A percentile compares a stretch with the other conserved stretches of the same genome.
These are phyloP conservation scores for Biscogniauxia marginata DNA, from an alignment of 2,329 filamentous ascomycete genomes.

Conservation along the genomic window DNA sequence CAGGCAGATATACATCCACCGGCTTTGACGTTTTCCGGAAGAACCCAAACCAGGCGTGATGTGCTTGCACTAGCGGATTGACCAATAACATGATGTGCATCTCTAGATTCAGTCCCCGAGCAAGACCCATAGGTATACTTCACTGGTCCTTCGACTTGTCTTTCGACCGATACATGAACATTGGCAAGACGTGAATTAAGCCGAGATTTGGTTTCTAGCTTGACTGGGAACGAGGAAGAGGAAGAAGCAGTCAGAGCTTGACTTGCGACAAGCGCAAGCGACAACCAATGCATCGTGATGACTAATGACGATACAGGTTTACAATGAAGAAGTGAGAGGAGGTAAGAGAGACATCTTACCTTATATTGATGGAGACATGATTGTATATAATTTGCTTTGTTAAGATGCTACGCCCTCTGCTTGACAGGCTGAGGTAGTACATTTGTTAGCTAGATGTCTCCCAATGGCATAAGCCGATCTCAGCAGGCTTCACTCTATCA, in stretches of 20 bases:
- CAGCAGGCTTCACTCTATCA: neutral
- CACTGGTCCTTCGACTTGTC: constrained; percentile 26
- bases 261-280: neutral
- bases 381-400: neutral
- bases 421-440: too few relatives aligned
- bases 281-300: neutral
- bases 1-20: constrained; percentile 43
- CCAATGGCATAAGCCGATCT: neutral
- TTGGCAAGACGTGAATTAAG: constrained; percentile 36
- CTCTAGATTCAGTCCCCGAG: constrained; percentile 10
- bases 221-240: constrained; percentile 26
- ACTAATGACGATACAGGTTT: too few relatives aligned
- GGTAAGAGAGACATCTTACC: neutral
- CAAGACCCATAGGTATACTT: constrained; percentile 37
- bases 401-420: too few relatives aligned
- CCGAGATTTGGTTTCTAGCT: constrained; percentile 35
- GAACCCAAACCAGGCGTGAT: constrained; percentile 35
- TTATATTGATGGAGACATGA: neutral
- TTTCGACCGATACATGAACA: constrained; percentile 29
- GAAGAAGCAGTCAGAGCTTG: constrained; percentile 1
- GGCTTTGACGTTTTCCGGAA: constrained; percentile 30
- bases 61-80: constrained; percentile 18
- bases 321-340: neutral
- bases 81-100: constrained; percentile 30
- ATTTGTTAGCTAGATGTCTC: too few relatives aligned